Evolutionary conservation across 805 yeast species (phyloP), one percentile per base, ranked within the genome.

Genomic region (Candida silvatica): DNA sequence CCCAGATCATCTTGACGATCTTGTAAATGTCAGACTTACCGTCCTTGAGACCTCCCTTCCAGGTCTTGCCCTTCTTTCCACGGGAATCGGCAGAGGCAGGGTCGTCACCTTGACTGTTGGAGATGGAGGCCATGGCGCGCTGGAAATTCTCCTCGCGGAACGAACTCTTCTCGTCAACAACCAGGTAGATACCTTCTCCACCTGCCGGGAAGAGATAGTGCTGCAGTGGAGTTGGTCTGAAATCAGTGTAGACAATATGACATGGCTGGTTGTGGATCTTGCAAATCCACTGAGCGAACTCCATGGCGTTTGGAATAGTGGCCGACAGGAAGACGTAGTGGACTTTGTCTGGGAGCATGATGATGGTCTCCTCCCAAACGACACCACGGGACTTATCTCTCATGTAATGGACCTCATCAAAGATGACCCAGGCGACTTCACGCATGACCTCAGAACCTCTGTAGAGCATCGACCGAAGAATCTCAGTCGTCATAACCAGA

Each of bases 291-390:
- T 90, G 95, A 8, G 97, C 97, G 65, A 90, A 90, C 56, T 90
- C 96, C 88, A 85, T 82, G 2, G 97, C 96, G 55, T 90, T 90
- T 18, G 98, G 98, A 46, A 90, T 90, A 1, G 98, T 90, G 32
- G 97, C 97, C 9, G 96, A 85, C 27, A 92, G 66, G 27, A 92
- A 64, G 42, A 92, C 86, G 48, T 84, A 82, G 51, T 90, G 90
- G 39, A 92, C 92, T 53, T 92, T 97, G 44, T 88, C 96, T 0
- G 98, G 98, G 23, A 92, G 65, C 95, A 92, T 86, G 47, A 92
- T 92, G 41, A 92, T 92, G 17, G 92, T 97, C 60, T 92, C 98
- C 62, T 92, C 98, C 98, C 98, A 92, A 3, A 92, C 98, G 11
- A 92, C 98, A 51, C 98, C 98, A 58, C 98, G 77, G 49, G 86